A percentile compares a stretch with the other conserved stretches of the same genome.
Evolutionary conservation across 176 grass and related monocot species (phyloP).

Genomic region (Bonia amplexicaulis): DNA sequence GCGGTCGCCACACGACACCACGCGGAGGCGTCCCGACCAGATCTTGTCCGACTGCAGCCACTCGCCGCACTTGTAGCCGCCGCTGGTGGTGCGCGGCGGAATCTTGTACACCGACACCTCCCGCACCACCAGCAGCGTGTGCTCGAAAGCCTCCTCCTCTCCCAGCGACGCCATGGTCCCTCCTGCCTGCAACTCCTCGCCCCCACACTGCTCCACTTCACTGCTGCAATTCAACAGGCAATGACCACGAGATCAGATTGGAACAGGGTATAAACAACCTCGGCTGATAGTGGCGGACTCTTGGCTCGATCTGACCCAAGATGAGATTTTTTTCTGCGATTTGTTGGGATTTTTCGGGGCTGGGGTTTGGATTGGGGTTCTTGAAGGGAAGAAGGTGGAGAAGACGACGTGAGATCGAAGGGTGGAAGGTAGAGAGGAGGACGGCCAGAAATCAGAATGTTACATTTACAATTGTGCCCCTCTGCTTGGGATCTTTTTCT

Average conservation of each 20-base stretch:
- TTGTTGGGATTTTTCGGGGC: neutral
- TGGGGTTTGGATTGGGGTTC: slow-evolving; percentile 46
- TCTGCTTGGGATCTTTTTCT: neutral
- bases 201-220: neutral
- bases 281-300: neutral
- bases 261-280: neutral
- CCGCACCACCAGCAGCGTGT: slow-evolving; percentile 92
- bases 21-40: slow-evolving; percentile 94
- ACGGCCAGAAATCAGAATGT: slow-evolving; percentile 29
- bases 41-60: slow-evolving; percentile 98
- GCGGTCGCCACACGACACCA: slow-evolving; percentile 82
- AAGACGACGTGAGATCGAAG: slow-evolving; percentile 40
- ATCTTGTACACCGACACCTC: slow-evolving; percentile 98
- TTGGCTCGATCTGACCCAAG: slow-evolving; percentile 10
- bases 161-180: slow-evolving; percentile 26
- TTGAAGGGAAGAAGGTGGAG: slow-evolving; percentile 29
- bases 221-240: slow-evolving; percentile 21
- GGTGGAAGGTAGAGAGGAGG: slow-evolving; percentile 2
- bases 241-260: slow-evolving; percentile 15
- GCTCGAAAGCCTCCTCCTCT: slow-evolving; percentile 89
- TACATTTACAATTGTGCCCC: slow-evolving; percentile 6
- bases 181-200: neutral
- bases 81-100: slow-evolving; percentile 78
- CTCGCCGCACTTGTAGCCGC: slow-evolving; percentile 98
- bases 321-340: neutral